Evolutionary conservation across 164 flowering plant species (phyloP).

Genomic region (Macadamia integrifolia): DNA sequence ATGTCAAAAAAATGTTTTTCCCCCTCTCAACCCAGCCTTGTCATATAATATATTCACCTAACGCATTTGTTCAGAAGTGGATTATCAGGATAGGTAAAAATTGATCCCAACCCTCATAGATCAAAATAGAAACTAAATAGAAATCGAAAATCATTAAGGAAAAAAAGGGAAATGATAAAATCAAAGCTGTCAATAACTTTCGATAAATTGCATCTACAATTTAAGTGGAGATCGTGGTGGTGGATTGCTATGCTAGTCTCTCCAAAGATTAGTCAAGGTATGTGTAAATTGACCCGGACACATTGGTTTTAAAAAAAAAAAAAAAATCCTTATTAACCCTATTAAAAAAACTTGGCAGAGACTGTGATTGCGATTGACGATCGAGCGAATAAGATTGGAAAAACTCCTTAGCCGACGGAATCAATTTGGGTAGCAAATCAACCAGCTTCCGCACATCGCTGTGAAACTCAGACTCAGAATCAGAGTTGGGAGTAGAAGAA

Average conservation of each 20-base stretch:
- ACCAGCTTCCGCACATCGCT: constrained; percentile 51
- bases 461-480: constrained; percentile 33
- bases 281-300: neutral
- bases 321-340: constrained; percentile 8
- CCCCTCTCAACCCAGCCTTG: too few species aligned
- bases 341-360: constrained; percentile 20
- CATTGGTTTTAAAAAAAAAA: constrained; percentile 25
- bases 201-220: constrained; percentile 15
- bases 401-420: constrained; percentile 72
- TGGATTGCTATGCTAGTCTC: too few species aligned
- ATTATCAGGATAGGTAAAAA: too few species aligned
- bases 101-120: too few species aligned
- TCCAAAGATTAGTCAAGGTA: too few species aligned
- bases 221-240: too few species aligned
- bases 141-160: neutral
- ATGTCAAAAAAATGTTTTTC: too few species aligned
- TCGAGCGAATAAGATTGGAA: constrained; percentile 42
- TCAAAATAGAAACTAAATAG: too few species aligned
- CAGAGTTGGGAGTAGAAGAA: neutral
- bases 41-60: too few species aligned
- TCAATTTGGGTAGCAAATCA: constrained; percentile 65
- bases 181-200: constrained; percentile 12
- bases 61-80: too few species aligned
- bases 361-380: constrained; percentile 15
- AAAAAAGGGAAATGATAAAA: neutral